These are phyloP conservation scores for Aspergillus puulaauensis DNA, from an alignment of 2,329 filamentous ascomycete species.

Conservation along the genomic window DNA sequence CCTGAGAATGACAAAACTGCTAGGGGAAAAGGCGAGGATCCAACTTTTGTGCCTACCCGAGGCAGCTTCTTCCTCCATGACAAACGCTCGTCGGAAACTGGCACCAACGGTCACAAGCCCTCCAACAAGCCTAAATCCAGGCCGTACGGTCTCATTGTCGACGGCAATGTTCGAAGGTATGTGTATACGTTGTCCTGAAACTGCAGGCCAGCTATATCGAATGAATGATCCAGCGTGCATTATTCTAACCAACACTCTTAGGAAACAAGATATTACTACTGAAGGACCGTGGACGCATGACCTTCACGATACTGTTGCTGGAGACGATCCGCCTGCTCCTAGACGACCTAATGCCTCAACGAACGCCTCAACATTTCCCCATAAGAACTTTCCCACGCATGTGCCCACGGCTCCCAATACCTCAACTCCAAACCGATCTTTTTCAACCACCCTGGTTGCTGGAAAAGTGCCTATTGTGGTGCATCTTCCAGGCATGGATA, in stretches of 20 bases:
- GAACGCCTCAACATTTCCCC: conserved; percentile 24
- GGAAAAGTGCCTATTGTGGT: conserved; percentile 85
- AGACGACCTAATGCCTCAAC: conserved; percentile 29
- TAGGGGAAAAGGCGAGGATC: conserved; percentile 83
- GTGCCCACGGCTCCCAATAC: conserved; percentile 50
- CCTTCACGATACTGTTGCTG: conserved; percentile 71
- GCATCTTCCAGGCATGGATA: conserved; percentile 72
- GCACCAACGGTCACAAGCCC: conserved; percentile 73
- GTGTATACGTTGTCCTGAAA: neutral
- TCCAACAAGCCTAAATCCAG: conserved; percentile 53
- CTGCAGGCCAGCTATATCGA: neutral
- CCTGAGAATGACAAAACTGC: conserved; percentile 90
- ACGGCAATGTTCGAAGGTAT: conserved; percentile 47
- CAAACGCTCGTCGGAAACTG: conserved; percentile 74
- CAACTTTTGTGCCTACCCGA: conserved; percentile 88
- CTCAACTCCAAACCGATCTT: conserved; percentile 67
- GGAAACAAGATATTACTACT: conserved; percentile 52
- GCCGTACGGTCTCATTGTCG: conserved; percentile 51
- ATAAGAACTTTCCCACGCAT: conserved; percentile 37
- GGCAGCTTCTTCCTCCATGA: conserved; percentile 98
- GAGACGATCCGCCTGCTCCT: conserved; percentile 36
- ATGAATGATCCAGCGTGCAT: no score
- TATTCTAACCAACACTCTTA: conserved; percentile 30
- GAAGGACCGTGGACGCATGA: conserved; percentile 88
- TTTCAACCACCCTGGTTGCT: conserved; percentile 80